phyloP scores from a whole-genome alignment of 176 grass and related monocot species.

The Coix lacrymajobi region DNA sequence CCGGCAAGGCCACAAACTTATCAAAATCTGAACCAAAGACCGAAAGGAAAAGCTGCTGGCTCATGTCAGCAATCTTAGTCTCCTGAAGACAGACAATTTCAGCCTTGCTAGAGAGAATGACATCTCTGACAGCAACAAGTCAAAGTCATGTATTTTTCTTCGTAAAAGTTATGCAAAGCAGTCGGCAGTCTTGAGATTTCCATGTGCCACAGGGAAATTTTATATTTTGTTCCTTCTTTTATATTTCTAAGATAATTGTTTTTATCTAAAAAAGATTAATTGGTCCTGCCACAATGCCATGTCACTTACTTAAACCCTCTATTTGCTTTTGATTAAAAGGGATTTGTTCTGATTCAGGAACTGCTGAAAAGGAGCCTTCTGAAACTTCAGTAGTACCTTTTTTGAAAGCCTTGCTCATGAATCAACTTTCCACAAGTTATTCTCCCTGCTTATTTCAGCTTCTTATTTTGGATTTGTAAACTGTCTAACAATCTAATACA shows the following conservation, averaged over 20 bases:
- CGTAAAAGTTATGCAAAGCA: neutral
- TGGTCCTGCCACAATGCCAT: neutral
- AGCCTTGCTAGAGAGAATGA: no score
- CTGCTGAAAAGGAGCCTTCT: neutral
- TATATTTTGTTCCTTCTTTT: neutral
- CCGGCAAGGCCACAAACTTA: no score
- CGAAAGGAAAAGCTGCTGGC: no score
- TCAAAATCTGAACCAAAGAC: no score
- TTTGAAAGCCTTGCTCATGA: neutral
- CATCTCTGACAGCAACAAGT: neutral
- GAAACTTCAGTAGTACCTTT: neutral
- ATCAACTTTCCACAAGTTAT: neutral
- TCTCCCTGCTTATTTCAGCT: neutral
- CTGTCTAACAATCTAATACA: neutral
- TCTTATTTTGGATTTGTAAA: neutral
- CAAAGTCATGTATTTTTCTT: neutral
- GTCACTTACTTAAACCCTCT: neutral
- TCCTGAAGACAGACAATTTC: no score
- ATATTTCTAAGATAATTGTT: neutral
- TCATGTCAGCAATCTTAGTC: no score
- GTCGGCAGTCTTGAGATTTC: conserved; percentile 1
- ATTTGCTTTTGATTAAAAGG: neutral
- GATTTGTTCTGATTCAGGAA: neutral
- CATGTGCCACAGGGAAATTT: neutral
- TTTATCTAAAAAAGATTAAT: neutral